Percentiles rank a stretch among this genome's conserved stretches.
phyloP scores from a whole-genome alignment of 139 green algal genomes.

The Picochlorum sp. region DNA sequence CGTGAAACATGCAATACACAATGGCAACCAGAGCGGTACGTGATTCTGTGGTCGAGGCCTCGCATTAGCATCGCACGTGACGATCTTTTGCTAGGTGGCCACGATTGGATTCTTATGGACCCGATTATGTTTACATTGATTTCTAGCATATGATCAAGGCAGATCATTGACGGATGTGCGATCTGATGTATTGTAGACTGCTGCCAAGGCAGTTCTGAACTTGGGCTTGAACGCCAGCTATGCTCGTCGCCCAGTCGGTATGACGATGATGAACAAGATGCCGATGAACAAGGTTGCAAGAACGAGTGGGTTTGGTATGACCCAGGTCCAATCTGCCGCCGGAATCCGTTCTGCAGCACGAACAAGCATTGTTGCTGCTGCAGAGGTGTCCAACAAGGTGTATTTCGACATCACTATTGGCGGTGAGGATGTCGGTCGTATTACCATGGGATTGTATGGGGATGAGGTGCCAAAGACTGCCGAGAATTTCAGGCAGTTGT shows the following conservation, averaged over 20 bases:
- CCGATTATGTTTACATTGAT: neutral
- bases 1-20: no score
- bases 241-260: neutral
- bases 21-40: no score
- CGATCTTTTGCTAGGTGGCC: neutral
- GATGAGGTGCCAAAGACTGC: constrained; percentile 71
- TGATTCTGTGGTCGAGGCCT: no score
- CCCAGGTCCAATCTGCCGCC: constrained; percentile 1
- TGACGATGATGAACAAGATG: neutral
- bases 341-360: neutral
- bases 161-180: neutral
- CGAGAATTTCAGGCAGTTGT: constrained; percentile 89
- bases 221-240: neutral
- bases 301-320: neutral
- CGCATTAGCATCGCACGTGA: no score
- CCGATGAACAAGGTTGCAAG: neutral
- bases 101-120: neutral
- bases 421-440: constrained; percentile 59
- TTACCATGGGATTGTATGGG: constrained; percentile 82
- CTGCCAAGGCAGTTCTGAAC: neutral
- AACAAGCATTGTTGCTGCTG: neutral
- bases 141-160: neutral
- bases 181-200: neutral
- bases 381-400: constrained; percentile 40
- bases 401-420: constrained; percentile 80